Evolutionary conservation across 2,329 filamentous ascomycete species (phyloP).

Genomic region (Cytospora schulzeri): DNA sequence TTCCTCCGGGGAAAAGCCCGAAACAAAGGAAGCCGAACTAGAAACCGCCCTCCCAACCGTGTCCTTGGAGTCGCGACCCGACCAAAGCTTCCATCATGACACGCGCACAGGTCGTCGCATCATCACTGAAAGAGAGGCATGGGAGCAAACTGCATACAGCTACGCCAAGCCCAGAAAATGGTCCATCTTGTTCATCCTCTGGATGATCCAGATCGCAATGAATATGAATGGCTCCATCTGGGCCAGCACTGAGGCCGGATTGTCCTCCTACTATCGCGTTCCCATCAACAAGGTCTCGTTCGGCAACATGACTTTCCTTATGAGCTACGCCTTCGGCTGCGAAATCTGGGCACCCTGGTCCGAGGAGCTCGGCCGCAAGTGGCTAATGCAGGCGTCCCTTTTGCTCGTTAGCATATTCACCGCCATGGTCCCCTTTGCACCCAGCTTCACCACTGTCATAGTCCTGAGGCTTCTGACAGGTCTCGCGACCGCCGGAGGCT

Average conservation of each 20-base stretch:
- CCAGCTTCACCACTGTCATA: slow-evolving; percentile 44
- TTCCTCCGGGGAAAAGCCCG: neutral
- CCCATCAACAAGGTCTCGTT: slow-evolving; percentile 48
- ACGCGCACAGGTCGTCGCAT: neutral
- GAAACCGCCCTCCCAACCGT: neutral
- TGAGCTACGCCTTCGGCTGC: slow-evolving; percentile 53
- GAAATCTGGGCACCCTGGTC: slow-evolving; percentile 58
- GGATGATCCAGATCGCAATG: slow-evolving; percentile 53
- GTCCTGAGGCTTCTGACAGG: slow-evolving; percentile 51
- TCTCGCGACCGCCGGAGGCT: slow-evolving; percentile 64
- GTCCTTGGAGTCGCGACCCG: neutral
- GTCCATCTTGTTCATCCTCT: neutral
- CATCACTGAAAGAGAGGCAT: slow-evolving; percentile 7
- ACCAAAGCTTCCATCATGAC: neutral
- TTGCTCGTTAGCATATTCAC: slow-evolving; percentile 57
- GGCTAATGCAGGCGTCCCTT: slow-evolving; percentile 52
- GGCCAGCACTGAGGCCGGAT: slow-evolving; percentile 48
- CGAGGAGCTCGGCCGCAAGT: slow-evolving; percentile 56
- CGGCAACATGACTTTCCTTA: slow-evolving; percentile 52
- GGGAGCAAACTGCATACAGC: neutral
- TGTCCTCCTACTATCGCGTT: slow-evolving; percentile 48
- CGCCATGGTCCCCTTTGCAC: slow-evolving; percentile 46
- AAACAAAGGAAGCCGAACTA: neutral
- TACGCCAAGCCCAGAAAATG: slow-evolving; percentile 1
- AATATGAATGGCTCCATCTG: slow-evolving; percentile 58